A percentile compares a stretch with the other conserved stretches of the same genome.
phyloP scores from a whole-genome alignment of 2,329 filamentous ascomycete species.

The Ilyonectria mors-panacis region DNA sequence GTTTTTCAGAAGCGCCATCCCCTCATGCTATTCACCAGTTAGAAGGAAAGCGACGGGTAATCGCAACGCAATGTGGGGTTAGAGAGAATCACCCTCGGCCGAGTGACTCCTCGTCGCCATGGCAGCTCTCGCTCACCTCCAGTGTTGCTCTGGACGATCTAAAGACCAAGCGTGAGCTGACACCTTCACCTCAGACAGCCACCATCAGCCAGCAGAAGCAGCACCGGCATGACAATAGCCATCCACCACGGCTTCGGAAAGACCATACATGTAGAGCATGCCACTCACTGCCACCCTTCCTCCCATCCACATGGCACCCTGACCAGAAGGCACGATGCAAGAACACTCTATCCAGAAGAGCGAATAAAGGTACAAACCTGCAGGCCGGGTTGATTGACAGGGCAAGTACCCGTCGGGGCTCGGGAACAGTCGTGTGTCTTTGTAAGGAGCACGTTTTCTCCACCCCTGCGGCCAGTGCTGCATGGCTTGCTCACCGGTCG shows the following conservation, averaged over 20 bases:
- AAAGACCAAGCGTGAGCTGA: slow-evolving; percentile 3
- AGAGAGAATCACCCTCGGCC: neutral
- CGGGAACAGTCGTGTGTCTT: slow-evolving; percentile 9
- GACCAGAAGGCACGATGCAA: slow-evolving; percentile 5
- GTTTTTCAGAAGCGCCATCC: neutral
- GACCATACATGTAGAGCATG: neutral
- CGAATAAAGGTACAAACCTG: slow-evolving; percentile 26
- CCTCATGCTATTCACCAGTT: neutral
- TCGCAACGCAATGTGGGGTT: neutral
- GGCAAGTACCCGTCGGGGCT: slow-evolving; percentile 8
- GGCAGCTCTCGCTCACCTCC: slow-evolving; percentile 1
- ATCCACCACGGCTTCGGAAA: neutral
- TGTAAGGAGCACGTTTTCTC: slow-evolving; percentile 29
- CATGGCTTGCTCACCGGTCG: slow-evolving; percentile 46
- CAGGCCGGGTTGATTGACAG: slow-evolving; percentile 36
- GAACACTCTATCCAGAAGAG: neutral
- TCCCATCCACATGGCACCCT: slow-evolving; percentile 19
- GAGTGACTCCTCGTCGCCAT: neutral
- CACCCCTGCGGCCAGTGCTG: slow-evolving; percentile 43
- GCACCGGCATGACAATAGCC: slow-evolving; percentile 25
- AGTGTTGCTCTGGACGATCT: neutral
- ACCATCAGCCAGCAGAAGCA: slow-evolving; percentile 17
- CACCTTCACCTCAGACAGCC: slow-evolving; percentile 10
- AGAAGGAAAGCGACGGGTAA: neutral
- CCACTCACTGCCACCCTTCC: slow-evolving; percentile 18